Evolutionary conservation across 2,329 filamentous ascomycete species (phyloP).

Genomic region (Cordyceps tenuipes): DNA sequence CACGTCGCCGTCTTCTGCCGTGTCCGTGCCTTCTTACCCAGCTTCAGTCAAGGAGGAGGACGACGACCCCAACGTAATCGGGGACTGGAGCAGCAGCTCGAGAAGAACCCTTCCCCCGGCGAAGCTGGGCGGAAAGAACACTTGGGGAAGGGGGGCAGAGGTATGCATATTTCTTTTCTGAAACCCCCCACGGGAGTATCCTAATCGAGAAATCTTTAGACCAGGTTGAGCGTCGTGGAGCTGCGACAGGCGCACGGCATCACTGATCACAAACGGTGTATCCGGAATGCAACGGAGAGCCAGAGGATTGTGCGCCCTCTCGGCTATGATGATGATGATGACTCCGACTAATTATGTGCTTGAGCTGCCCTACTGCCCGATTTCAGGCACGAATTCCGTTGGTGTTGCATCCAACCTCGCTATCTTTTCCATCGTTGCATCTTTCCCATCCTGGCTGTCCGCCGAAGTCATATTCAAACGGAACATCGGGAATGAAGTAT

Average conservation of each 20-base stretch:
- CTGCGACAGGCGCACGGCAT: neutral
- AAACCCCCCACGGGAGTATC: too few relatives aligned
- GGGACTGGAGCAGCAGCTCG: neutral
- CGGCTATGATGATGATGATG: neutral
- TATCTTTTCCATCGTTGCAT: too few relatives aligned
- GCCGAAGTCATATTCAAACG: too few relatives aligned
- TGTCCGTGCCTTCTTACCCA: neutral
- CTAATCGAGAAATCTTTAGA: neutral
- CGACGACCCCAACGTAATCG: slow-evolving; percentile 2
- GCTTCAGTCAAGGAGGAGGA: neutral
- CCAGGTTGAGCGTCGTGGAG: neutral
- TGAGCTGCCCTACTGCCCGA: too few relatives aligned
- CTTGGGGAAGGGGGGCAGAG: neutral
- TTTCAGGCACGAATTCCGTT: too few relatives aligned
- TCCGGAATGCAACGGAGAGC: neutral
- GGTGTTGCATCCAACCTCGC: too few relatives aligned
- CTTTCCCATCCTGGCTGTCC: too few relatives aligned
- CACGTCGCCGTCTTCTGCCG: neutral
- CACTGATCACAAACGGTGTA: neutral
- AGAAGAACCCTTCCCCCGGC: too few relatives aligned
- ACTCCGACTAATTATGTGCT: neutral
- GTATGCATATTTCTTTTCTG: neutral
- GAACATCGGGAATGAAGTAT: too few relatives aligned
- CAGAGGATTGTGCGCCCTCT: neutral
- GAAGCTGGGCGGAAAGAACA: neutral